Evolutionary conservation across 352 stramenopile genomes (phyloP), one percentile per base, ranked within the genome.

Genomic region (Bremia lactucae): DNA sequence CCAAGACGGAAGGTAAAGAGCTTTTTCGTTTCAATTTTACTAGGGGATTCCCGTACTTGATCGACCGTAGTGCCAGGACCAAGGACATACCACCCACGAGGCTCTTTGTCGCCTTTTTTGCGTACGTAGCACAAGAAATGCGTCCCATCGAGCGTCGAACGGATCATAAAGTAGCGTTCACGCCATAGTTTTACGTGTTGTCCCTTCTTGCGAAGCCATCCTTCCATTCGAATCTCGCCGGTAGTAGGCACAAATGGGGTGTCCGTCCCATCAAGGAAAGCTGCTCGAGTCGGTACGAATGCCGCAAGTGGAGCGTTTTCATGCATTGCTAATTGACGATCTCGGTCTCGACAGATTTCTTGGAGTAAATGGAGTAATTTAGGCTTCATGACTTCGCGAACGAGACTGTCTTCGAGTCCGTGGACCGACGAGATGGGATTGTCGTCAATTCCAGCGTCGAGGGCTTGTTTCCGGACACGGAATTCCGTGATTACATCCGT

Each of bases 121-220:
- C 79, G 62, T 16, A 88, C 81, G 59, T 91, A 91, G 44, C 73
- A 88, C 36, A 91, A 51, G 38, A 79, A 86, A 39, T 91, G 79
- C 31, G 77, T 76, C 8, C 79, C 79, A 31, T 86, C 79, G 1
- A 72, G 55, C 6, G 74, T 86, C 24, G 77, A 82, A n/a, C 76
- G 74, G 56, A 92, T 87, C 72, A 89, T 89, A 37, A 89, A 92
- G 51, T 92, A 92, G 6, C 79, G 66, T 20, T 92, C 79, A 14
- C 79, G 59, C 79, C 79, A 92, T 28, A 92, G 55, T 36, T 87
- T 92, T 3, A 92, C 79, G 38, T 92, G 79, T 42, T 89, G 74
- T 0, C 79, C 79, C 53, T 89, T 89, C 58, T 92, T 92, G 35
- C 77, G 70, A 18, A 92, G 64, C 69, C 72, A 92, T 18, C 79